phyloP scores from a whole-genome alignment of 1,139 yeast genomes.

The Diutina catenulata region DNA sequence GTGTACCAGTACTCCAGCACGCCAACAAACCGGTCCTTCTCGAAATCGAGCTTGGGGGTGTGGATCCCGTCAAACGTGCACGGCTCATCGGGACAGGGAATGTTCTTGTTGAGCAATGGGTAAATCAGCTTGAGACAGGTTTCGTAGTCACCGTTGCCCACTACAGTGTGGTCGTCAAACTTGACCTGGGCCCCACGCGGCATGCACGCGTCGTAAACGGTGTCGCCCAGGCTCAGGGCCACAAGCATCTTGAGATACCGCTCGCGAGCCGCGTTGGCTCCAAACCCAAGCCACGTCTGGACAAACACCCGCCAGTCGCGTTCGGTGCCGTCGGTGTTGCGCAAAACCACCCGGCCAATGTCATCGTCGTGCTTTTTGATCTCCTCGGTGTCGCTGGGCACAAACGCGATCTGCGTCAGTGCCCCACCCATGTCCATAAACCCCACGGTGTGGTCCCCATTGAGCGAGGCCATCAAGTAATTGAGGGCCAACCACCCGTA shows the following conservation, averaged over 20 bases:
- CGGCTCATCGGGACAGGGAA: constrained; percentile 66
- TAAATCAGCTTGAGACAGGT: constrained; percentile 56
- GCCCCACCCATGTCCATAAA: constrained; percentile 93
- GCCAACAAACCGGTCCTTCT: constrained; percentile 64
- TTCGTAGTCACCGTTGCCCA: constrained; percentile 61
- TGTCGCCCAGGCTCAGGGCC: constrained; percentile 7
- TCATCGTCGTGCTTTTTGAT: constrained; percentile 50
- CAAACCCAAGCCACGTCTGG: constrained; percentile 78
- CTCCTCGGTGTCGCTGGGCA: constrained; percentile 45
- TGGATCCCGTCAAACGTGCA: constrained; percentile 76
- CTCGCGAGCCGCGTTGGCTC: constrained; percentile 68
- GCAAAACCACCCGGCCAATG: constrained; percentile 41
- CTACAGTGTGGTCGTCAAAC: constrained; percentile 36
- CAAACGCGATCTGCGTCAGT: constrained; percentile 71
- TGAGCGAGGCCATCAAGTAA: constrained; percentile 47
- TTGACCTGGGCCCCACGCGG: constrained; percentile 40
- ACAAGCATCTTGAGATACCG: constrained; percentile 40
- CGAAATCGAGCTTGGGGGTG: constrained; percentile 61
- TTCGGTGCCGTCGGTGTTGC: constrained; percentile 46
- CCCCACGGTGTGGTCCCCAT: constrained; percentile 38
- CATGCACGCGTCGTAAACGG: constrained; percentile 56
- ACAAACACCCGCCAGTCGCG: constrained; percentile 68
- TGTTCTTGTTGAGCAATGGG: constrained; percentile 55
- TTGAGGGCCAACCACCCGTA: constrained; percentile 76
- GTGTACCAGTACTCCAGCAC: constrained; percentile 82